phyloP scores from a whole-genome alignment of 768 basidiomycete genomes.

The Pisolithus microcarpus region DNA sequence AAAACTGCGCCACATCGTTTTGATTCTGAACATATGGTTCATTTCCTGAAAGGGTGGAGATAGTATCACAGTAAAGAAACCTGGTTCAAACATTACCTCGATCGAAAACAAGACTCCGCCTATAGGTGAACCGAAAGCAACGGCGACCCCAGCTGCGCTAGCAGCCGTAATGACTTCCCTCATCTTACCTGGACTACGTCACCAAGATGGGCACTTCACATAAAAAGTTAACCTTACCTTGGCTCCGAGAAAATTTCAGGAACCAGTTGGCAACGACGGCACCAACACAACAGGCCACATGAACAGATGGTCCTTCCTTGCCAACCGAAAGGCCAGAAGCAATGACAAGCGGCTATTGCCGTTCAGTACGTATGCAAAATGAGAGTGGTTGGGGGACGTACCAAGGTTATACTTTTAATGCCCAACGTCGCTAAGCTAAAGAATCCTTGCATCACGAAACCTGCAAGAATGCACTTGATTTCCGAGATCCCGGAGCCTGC shows the following conservation, averaged over 20 bases:
- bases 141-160: conserved; percentile 96
- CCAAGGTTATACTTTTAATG: conserved; percentile 91
- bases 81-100: conserved; percentile 48
- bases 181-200: conserved; percentile 51
- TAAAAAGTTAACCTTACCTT: conserved; percentile 44
- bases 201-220: conserved; percentile 5
- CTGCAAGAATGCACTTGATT: conserved; percentile 96
- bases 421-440: conserved; percentile 83
- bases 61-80: not conserved
- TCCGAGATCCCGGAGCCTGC: conserved; percentile 98
- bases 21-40: conserved; percentile 94
- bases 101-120: conserved; percentile 97
- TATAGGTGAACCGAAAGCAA: conserved; percentile 97
- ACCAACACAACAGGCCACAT: conserved; percentile 93
- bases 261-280: conserved; percentile 84
- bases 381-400: conserved; percentile 32
- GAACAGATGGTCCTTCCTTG: conserved; percentile 97
- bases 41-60: conserved; percentile 66
- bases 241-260: conserved; percentile 73
- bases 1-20: conserved; percentile 98
- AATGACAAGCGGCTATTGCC: conserved; percentile 81
- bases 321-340: conserved; percentile 96
- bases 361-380: conserved; percentile 9
- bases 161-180: conserved; percentile 91
- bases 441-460: conserved; percentile 96